phyloP scores from a whole-genome alignment of 345 rosid genomes.

The Acer negundo region DNA sequence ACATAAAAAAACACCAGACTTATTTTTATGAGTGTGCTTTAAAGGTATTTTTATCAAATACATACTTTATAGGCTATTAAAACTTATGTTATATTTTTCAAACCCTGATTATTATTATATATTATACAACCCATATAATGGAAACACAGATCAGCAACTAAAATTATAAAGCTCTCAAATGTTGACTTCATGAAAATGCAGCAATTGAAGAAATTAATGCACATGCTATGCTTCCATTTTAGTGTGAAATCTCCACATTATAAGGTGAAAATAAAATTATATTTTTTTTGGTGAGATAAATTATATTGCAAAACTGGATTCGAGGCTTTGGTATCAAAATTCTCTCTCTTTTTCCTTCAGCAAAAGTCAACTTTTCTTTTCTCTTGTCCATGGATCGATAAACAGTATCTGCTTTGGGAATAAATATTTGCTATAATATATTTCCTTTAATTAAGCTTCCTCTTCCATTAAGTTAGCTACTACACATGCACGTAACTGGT shows the following conservation, averaged over 20 bases:
- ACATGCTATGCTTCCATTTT: constrained; percentile 12
- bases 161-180: neutral
- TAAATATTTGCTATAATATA: neutral
- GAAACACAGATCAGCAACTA: no score
- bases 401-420: constrained; percentile 1
- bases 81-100: no score
- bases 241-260: neutral
- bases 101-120: no score
- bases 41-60: no score
- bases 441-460: neutral
- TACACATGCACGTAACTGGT: constrained; percentile 19
- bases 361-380: neutral
- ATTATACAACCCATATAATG: no score
- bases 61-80: no score
- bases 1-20: no score
- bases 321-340: neutral
- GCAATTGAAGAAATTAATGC: neutral
- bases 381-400: neutral
- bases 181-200: neutral
- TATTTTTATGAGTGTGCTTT: no score
- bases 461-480: constrained; percentile 25
- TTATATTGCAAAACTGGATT: neutral
- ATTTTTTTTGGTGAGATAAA: neutral
- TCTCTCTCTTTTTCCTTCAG: neutral
- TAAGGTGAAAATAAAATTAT: neutral